Conservation (phyloP, 257 asterid species). For the Solanum etuberosum region DNA sequence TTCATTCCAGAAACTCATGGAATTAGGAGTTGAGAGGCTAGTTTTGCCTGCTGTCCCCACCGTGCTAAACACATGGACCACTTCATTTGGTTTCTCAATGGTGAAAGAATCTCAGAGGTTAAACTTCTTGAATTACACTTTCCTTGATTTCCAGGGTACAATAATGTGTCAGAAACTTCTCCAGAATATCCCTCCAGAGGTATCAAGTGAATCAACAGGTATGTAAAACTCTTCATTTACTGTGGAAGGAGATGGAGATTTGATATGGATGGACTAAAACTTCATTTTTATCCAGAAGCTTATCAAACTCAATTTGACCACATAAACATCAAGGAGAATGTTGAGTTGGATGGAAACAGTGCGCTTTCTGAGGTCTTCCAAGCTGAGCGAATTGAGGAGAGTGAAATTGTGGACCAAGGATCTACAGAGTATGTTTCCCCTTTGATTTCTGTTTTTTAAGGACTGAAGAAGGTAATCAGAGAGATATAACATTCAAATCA, state of each 20-base stretch:
- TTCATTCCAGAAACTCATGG: conserved; percentile 42
- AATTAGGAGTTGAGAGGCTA: conserved; percentile 63
- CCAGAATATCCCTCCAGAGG: conserved; percentile 7
- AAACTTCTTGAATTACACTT: conserved; percentile 31
- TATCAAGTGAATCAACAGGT: conserved; percentile 29
- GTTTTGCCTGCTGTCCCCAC: conserved; percentile 62
- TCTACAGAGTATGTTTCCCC: conserved; percentile 20
- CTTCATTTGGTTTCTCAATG: conserved; percentile 53
- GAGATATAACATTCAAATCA: neutral
- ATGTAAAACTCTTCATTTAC: neutral
- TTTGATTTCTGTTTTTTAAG: neutral
- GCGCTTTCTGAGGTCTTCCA: conserved; percentile 29
- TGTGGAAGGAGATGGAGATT: neutral
- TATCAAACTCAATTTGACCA: conserved; percentile 5
- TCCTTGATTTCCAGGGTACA: conserved; percentile 66
- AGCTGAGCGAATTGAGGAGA: conserved; percentile 21
- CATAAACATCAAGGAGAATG: conserved; percentile 2
- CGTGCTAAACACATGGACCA: conserved; percentile 55
- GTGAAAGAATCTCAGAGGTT: conserved; percentile 38
- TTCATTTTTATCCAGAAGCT: conserved; percentile 22
- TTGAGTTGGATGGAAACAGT: conserved; percentile 20
- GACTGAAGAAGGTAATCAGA: neutral
- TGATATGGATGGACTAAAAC: neutral
- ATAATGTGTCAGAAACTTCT: conserved; percentile 51
- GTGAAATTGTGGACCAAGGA: conserved; percentile 20